phyloP scores from a whole-genome alignment of 768 basidiomycete species.

The Rhizopogon vesiculosus region DNA sequence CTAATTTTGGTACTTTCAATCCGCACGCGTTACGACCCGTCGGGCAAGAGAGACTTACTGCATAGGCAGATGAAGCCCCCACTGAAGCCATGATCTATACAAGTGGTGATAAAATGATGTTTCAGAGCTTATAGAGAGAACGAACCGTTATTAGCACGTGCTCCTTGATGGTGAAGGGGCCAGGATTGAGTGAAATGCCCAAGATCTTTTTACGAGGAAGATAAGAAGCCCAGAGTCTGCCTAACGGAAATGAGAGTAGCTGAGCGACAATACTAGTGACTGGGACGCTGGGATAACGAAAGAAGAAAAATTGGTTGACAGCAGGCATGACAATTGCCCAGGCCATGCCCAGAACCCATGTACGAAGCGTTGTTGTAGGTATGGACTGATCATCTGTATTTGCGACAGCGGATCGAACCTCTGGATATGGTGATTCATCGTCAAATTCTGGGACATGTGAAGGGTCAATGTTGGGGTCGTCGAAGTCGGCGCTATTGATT shows the following conservation, averaged over 20 bases:
- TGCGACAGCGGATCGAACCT: constrained; percentile 64
- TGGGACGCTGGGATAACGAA: constrained; percentile 64
- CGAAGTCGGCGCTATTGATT: constrained; percentile 9
- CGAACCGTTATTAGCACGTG: constrained; percentile 62
- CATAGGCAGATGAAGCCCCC: constrained; percentile 59
- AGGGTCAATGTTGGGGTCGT: constrained; percentile 25
- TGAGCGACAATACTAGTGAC: constrained; percentile 67
- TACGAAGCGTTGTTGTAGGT: constrained; percentile 57
- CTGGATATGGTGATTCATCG: constrained; percentile 71
- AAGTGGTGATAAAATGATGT: constrained; percentile 23
- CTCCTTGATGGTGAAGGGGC: constrained; percentile 74
- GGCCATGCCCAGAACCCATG: constrained; percentile 67
- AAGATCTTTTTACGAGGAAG: constrained; percentile 54
- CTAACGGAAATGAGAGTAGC: constrained; percentile 66
- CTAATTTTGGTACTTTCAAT: constrained; percentile 11
- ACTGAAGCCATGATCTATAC: constrained; percentile 50
- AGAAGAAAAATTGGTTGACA: constrained; percentile 74
- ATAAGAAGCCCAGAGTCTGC: constrained; percentile 48
- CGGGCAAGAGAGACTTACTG: constrained; percentile 29
- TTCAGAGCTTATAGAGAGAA: constrained; percentile 18
- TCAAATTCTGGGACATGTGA: constrained; percentile 23
- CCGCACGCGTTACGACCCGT: not conserved
- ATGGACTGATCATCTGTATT: constrained; percentile 68
- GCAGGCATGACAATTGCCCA: constrained; percentile 65
- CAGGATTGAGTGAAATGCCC: constrained; percentile 64